Evolutionary conservation across 2,329 filamentous ascomycete species (phyloP).

Genomic region (Onygena corvina): DNA sequence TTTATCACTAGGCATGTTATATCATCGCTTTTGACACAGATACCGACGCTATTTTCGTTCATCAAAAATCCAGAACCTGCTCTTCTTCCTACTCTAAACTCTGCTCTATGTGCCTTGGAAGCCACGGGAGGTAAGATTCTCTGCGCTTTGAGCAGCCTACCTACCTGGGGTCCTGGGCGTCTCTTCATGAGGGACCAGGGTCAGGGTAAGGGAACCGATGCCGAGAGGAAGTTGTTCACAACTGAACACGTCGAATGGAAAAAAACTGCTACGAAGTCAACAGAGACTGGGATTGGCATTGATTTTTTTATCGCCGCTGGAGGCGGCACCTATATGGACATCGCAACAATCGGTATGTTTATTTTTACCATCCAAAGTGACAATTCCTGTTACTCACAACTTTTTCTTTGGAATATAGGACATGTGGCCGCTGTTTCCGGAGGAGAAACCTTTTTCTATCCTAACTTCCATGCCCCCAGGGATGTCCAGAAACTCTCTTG

Average conservation of each 20-base stretch:
- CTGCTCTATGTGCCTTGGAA: conserved; percentile 70
- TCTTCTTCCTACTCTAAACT: conserved; percentile 69
- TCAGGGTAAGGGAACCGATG: conserved; percentile 73
- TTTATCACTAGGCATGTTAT: conserved; percentile 53
- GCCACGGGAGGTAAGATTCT: conserved; percentile 85
- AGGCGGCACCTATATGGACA: conserved; percentile 79
- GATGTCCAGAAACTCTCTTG: conserved; percentile 72
- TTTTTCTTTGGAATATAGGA: conserved; percentile 38
- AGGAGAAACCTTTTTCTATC: conserved; percentile 91
- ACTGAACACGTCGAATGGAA: conserved; percentile 84
- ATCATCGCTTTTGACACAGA: conserved; percentile 65
- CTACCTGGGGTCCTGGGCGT: conserved; percentile 80
- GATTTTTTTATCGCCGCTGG: conserved; percentile 94
- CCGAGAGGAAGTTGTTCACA: conserved; percentile 80
- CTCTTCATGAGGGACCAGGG: conserved; percentile 79
- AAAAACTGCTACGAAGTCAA: conserved; percentile 77
- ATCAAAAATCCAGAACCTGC: conserved; percentile 88
- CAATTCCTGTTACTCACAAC: conserved; percentile 17
- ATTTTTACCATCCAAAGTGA: neutral
- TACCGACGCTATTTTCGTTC: conserved; percentile 75
- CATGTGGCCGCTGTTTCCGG: conserved; percentile 81
- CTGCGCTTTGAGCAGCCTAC: conserved; percentile 73
- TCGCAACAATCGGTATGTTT: conserved; percentile 70
- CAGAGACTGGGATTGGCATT: conserved; percentile 70
- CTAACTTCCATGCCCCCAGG: conserved; percentile 81